Conservation (phyloP, 495 filamentous ascomycete species). For the Neohortaea acidophila region DNA sequence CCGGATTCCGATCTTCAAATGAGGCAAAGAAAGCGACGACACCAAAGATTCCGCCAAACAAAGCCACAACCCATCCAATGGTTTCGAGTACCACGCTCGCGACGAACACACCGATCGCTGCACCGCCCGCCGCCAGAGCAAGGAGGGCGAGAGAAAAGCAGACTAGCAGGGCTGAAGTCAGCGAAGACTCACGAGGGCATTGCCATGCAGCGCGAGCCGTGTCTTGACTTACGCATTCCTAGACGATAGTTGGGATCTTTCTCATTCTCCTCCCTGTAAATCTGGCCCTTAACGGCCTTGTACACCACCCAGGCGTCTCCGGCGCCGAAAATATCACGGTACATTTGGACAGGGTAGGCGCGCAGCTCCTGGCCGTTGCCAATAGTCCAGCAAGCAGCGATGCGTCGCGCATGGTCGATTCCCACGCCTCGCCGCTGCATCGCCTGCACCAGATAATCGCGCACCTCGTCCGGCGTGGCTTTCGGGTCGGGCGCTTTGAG, state of each 20-base stretch:
- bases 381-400: not conserved
- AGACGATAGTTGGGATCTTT: not conserved
- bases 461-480: slow-evolving; percentile 4
- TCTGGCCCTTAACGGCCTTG: not conserved
- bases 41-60: not conserved
- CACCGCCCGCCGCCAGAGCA: no score
- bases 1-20: not conserved
- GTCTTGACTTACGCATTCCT: no score
- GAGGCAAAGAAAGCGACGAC: not conserved
- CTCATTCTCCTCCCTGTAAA: no score
- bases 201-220: no score
- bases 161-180: no score
- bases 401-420: not conserved
- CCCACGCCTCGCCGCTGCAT: not conserved
- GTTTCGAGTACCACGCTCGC: not conserved
- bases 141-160: no score
- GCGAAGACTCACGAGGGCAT: no score
- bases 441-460: not conserved
- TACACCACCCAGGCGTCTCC: slow-evolving; percentile 1
- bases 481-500: slow-evolving; percentile 9
- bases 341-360: not conserved
- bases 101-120: no score
- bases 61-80: not conserved
- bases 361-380: slow-evolving; percentile 1
- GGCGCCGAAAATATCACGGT: not conserved